These are phyloP conservation scores for Tuber magnatum DNA, from an alignment of 495 filamentous ascomycete species.

Conservation along the genomic window DNA sequence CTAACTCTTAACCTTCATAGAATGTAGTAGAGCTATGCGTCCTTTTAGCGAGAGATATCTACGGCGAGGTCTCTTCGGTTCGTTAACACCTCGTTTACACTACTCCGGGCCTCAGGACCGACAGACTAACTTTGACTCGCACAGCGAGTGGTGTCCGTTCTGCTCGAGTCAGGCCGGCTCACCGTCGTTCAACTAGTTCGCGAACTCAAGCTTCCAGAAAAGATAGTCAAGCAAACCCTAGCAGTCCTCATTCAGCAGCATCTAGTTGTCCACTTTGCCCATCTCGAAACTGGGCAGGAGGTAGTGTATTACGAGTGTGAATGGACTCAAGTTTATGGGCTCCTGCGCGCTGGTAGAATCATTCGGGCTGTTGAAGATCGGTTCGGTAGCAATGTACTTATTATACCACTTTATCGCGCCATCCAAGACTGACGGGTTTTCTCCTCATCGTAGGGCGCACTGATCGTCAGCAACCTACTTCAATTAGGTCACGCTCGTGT, in stretches of 20 bases:
- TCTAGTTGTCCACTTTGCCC: constrained; percentile 67
- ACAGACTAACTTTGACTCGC: constrained; percentile 41
- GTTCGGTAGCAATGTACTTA: constrained; percentile 50
- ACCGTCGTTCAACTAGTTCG: constrained; percentile 57
- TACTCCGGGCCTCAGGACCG: constrained; percentile 2
- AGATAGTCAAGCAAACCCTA: constrained; percentile 68
- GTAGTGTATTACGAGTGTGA: constrained; percentile 63
- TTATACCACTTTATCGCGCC: not conserved
- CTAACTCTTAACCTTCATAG: constrained; percentile 37
- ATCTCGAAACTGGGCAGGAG: constrained; percentile 49
- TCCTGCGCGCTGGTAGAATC: constrained; percentile 76
- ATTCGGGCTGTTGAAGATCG: constrained; percentile 62
- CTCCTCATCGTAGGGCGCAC: constrained; percentile 49
- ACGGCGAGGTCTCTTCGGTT: constrained; percentile 87
- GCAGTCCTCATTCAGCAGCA: constrained; percentile 81
- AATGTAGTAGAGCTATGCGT: constrained; percentile 72
- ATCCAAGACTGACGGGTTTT: not conserved
- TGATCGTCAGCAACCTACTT: constrained; percentile 65
- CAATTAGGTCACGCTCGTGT: constrained; percentile 70
- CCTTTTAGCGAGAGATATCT: constrained; percentile 78
- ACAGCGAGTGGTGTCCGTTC: constrained; percentile 59
- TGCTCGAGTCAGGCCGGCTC: constrained; percentile 72
- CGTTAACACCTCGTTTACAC: constrained; percentile 40
- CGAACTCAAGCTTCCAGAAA: constrained; percentile 58
- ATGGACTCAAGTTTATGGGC: constrained; percentile 61